Base-by-base conservation (phyloP, 169 alveolate genomes). In the Eimeria brunetti region DNA sequence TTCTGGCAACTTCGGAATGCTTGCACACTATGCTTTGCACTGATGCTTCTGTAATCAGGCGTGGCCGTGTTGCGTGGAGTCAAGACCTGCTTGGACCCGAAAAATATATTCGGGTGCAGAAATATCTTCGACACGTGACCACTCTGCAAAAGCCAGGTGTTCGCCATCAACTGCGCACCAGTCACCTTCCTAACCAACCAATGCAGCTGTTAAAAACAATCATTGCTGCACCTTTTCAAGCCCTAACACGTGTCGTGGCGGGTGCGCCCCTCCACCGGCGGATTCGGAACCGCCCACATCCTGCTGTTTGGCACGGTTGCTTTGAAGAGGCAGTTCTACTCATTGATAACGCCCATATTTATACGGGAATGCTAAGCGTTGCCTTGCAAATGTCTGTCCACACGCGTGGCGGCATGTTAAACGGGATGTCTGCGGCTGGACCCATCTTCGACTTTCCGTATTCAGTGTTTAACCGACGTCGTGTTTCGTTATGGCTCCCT, bases 61-160 rank as follows among this genome's bases (percentile, higher is more conserved):
- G 91, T 94, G 76, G 75, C 89, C 58, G 94, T 97, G 94, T 73
- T 95, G 27, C 96, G 91, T 64, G 96, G 94, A 30, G 88, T 97
- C 53, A 96, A 97, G 91, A 51, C 92, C 16, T 53, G 95, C 78
- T 58, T 97, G 51, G 98, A 96, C 95, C 98, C 98, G 41, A 89
- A 96, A 58, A 96, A 96, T 67, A 94, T 96, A 51, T 96, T 97
- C 85, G 98, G 93, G 51, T 86, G 93, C 93, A 44, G 62, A 62
- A 86, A 86, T 60, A 83, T 86, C 69, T 51, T 62, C 60, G 76
- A 86, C 33, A 27, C n/a, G 2, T 36, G 67, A 27, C 56, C 83
- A 38, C 53, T 9, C 33, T 73, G 83, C 30, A 73, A 53, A 38
- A 16, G 20, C 83, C 83, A 22, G 16, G 33, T 38, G n/a, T 8